Evolutionary conservation across 495 filamentous ascomycete species (phyloP).

Genomic region (Penicillium goetzii): DNA sequence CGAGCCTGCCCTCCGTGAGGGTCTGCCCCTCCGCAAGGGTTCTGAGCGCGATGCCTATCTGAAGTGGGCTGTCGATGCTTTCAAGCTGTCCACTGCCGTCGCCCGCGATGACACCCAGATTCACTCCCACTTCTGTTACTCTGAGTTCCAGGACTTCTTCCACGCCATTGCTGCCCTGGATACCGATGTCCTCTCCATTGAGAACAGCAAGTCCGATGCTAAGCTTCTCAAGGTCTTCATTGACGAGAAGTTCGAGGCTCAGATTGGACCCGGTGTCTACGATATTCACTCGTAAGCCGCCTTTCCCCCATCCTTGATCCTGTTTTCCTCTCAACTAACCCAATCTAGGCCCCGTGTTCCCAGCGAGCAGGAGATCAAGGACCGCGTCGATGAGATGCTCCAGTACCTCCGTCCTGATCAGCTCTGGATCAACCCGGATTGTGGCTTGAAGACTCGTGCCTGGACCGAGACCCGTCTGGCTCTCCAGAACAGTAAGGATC

Average conservation of each 20-base stretch:
- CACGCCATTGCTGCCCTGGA: conserved; percentile 97
- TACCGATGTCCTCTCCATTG: conserved; percentile 96
- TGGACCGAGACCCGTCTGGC: too few species aligned
- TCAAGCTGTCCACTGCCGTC: conserved; percentile 90
- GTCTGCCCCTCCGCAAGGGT: conserved; percentile 92
- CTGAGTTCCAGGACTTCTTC: conserved; percentile 99
- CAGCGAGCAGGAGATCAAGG: conserved; percentile 94
- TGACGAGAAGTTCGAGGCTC: conserved; percentile 91
- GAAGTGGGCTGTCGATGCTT: conserved; percentile 93
- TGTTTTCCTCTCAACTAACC: not conserved
- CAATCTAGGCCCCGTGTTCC: conserved; percentile 88
- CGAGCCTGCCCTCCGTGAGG: conserved; percentile 98
- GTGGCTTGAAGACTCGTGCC: conserved; percentile 96
- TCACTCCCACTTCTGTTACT: conserved; percentile 99
- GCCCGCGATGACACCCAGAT: conserved; percentile 95
- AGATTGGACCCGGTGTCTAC: conserved; percentile 99
- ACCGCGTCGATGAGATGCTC: conserved; percentile 96
- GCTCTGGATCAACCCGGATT: conserved; percentile 99
- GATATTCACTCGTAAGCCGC: conserved; percentile 89
- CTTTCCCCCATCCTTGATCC: not conserved
- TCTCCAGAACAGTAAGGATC: too few species aligned
- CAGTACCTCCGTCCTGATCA: conserved; percentile 90
- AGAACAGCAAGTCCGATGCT: conserved; percentile 99
- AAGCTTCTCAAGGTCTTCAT: conserved; percentile 99
- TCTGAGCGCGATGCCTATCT: conserved; percentile 93